Evolutionary conservation across 768 basidiomycete species (phyloP).

Genomic region (Xerocomellus chrysenteron): DNA sequence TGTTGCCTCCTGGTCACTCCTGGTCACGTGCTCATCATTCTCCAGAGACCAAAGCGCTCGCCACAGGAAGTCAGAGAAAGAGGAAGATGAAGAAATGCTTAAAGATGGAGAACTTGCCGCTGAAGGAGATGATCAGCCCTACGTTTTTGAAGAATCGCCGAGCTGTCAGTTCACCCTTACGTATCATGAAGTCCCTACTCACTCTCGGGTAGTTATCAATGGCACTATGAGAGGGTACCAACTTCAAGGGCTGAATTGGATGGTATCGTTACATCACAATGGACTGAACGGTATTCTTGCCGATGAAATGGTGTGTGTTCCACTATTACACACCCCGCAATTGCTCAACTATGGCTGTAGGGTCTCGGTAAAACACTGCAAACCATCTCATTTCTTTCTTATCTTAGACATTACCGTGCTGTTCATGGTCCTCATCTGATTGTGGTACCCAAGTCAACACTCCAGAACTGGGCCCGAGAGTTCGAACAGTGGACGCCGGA

Average conservation of each 20-base stretch:
- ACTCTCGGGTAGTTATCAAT: conserved; percentile 62
- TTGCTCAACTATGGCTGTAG: conserved; percentile 38
- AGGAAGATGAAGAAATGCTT: conserved; percentile 94
- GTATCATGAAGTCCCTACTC: not conserved
- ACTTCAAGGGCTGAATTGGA: conserved; percentile 95
- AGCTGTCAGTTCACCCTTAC: conserved; percentile 54
- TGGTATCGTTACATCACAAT: conserved; percentile 94
- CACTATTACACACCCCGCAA: not conserved
- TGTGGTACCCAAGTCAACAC: conserved; percentile 97
- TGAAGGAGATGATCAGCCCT: conserved; percentile 85
- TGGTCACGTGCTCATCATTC: conserved; percentile 3
- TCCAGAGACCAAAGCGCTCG: conserved; percentile 72
- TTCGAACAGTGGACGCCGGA: conserved; percentile 90
- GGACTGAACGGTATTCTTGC: conserved; percentile 96
- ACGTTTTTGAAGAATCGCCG: conserved; percentile 92
- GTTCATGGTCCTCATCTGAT: conserved; percentile 86
- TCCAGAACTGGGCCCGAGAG: conserved; percentile 97
- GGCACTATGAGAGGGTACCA: conserved; percentile 94
- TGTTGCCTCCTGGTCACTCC: conserved; percentile 7
- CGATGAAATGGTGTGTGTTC: conserved; percentile 79
- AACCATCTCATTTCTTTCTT: conserved; percentile 95
- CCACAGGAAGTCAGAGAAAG: conserved; percentile 95
- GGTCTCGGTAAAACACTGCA: conserved; percentile 98
- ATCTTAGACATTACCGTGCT: conserved; percentile 81
- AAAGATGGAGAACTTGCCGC: conserved; percentile 80